Evolutionary conservation across 2,329 filamentous ascomycete species (phyloP).

Genomic region (Myriosclerotinia duriaeana): DNA sequence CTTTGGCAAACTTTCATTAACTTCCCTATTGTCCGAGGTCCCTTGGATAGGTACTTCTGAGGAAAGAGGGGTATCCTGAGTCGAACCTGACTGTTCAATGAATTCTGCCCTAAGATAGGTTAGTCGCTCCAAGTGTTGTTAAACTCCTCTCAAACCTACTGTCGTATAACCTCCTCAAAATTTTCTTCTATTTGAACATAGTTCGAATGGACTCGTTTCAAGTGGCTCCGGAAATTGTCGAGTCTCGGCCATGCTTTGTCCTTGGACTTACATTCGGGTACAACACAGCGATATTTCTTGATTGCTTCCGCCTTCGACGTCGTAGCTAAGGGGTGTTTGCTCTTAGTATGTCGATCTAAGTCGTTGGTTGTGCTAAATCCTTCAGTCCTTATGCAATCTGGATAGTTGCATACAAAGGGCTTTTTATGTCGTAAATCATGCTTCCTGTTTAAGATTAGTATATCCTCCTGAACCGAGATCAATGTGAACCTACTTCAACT

Average conservation of each 20-base stretch:
- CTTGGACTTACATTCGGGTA: constrained; percentile 55
- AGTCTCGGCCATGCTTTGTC: constrained; percentile 74
- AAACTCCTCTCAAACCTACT: constrained; percentile 42
- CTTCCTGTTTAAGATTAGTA: constrained; percentile 56
- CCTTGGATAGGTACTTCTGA: constrained; percentile 16
- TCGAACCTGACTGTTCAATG: constrained; percentile 26
- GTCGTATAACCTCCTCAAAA: constrained; percentile 46
- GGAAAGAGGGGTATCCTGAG: constrained; percentile 22
- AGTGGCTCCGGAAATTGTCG: constrained; percentile 85
- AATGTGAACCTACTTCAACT: constrained; percentile 51
- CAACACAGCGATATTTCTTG: constrained; percentile 60
- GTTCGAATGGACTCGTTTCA: constrained; percentile 63
- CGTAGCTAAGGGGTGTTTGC: constrained; percentile 59
- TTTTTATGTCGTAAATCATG: constrained; percentile 70
- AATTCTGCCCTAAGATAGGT: constrained; percentile 31
- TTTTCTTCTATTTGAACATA: constrained; percentile 41
- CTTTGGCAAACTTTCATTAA: constrained; percentile 9
- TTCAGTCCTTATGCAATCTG: constrained; percentile 56
- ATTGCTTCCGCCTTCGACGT: constrained; percentile 46
- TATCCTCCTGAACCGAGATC: constrained; percentile 26
- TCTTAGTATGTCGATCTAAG: constrained; percentile 73
- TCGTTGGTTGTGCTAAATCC: constrained; percentile 83
- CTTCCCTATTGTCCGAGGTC: constrained; percentile 13
- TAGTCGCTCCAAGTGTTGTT: background rate
- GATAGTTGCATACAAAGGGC: constrained; percentile 60